These are phyloP conservation scores for Dittrichia graveolens DNA, from an alignment of 129 eudicot genomes.

Conservation along the genomic window DNA sequence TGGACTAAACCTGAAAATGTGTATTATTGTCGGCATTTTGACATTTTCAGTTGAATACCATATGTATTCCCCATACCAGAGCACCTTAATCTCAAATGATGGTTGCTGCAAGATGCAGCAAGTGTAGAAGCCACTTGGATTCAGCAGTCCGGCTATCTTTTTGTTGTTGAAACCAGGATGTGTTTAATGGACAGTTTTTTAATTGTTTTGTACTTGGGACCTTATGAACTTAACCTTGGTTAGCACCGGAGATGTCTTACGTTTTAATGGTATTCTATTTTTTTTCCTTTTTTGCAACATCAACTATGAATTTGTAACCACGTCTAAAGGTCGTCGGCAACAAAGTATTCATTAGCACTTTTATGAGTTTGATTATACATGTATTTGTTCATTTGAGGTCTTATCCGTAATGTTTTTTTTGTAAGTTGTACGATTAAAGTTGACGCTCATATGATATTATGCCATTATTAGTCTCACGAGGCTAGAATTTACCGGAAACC, in stretches of 20 bases:
- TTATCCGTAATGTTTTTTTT: not conserved
- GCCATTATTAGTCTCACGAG: not conserved
- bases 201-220: constrained; percentile 24
- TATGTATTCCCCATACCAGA: constrained; percentile 8
- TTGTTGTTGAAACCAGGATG: constrained; percentile 35
- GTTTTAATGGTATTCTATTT: not conserved
- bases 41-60: constrained; percentile 36
- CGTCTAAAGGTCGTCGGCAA: not conserved
- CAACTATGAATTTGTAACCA: not conserved
- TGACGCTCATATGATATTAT: not conserved
- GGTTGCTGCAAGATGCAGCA: constrained; percentile 30
- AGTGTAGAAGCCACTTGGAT: constrained; percentile 28
- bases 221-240: constrained; percentile 10
- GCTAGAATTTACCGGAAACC: too few relatives aligned
- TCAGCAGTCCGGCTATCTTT: constrained; percentile 26
- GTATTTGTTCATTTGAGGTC: not conserved
- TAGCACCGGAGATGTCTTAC: constrained; percentile 14
- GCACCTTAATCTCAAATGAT: constrained; percentile 20
- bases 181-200: constrained; percentile 4
- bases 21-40: constrained; percentile 24
- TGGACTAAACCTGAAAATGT: constrained; percentile 16
- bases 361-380: constrained; percentile 5
- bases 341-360: constrained; percentile 12
- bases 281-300: not conserved
- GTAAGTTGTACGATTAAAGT: too few relatives aligned